Evolutionary conservation across 371 early-diverging fungal species (phyloP).

Genomic region (Mucor lusitanicus): DNA sequence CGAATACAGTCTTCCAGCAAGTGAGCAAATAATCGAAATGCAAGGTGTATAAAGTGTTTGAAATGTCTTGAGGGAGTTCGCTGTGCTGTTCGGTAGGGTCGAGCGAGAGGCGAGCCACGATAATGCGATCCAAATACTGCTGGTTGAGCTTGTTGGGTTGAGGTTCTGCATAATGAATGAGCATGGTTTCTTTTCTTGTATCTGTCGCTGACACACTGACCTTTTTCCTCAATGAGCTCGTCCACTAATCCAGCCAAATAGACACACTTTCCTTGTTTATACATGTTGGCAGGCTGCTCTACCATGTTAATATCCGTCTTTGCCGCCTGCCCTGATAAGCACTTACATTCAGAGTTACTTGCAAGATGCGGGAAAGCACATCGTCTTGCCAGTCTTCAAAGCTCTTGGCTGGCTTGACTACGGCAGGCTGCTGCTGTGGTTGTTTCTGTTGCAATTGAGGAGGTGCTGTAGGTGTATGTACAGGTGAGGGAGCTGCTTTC

Average conservation of each 20-base stretch:
- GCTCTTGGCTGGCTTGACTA: slow-evolving; percentile 50
- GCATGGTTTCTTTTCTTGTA: not conserved
- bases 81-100: slow-evolving; percentile 54
- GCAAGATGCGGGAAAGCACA: slow-evolving; percentile 77
- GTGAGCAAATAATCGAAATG: slow-evolving; percentile 80
- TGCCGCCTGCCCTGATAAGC: not conserved
- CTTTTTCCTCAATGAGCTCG: slow-evolving; percentile 49
- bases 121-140: slow-evolving; percentile 68
- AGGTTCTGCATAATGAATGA: slow-evolving; percentile 19
- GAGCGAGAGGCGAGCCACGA: slow-evolving; percentile 77
- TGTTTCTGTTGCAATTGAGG: not conserved
- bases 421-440: not conserved
- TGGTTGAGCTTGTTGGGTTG: slow-evolving; percentile 54
- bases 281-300: slow-evolving; percentile 24
- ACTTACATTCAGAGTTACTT: slow-evolving; percentile 80
- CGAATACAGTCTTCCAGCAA: slow-evolving; percentile 71
- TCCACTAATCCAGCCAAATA: slow-evolving; percentile 36
- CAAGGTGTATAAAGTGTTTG: slow-evolving; percentile 38
- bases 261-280: slow-evolving; percentile 40
- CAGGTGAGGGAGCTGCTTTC: not conserved
- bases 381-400: slow-evolving; percentile 89
- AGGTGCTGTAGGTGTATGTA: not conserved
- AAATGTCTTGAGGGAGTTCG: slow-evolving; percentile 43
- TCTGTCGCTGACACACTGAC: slow-evolving; percentile 4
- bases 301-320: not conserved